These are phyloP conservation scores for Leishmania tropica DNA, from an alignment of 208 protist genomes.

Conservation along the genomic window DNA sequence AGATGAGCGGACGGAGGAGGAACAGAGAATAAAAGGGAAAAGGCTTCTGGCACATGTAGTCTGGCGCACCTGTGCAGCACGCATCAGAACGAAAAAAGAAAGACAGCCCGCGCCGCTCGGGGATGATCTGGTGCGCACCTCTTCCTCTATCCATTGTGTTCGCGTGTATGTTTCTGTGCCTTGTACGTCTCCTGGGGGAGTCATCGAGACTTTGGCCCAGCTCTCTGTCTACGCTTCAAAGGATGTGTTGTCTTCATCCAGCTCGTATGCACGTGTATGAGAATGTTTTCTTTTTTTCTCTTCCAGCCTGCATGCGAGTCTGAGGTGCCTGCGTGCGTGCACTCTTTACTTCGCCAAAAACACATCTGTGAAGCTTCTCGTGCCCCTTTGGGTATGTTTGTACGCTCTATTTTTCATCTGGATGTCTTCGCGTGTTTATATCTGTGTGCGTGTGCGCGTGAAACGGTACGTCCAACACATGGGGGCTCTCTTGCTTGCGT, in stretches of 20 bases:
- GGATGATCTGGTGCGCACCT: neutral
- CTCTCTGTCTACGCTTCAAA: neutral
- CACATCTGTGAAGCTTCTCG: no score
- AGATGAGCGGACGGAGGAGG: neutral
- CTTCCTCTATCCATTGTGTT: conserved; percentile 9
- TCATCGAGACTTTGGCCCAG: neutral
- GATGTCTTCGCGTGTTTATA: neutral
- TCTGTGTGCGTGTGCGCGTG: neutral
- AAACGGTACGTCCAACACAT: no score
- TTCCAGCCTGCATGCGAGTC: no score
- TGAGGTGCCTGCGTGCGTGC: no score
- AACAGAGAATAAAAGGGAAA: neutral
- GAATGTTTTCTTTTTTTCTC: neutral
- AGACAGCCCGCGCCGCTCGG: neutral
- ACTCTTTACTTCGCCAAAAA: no score
- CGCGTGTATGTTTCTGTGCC: neutral
- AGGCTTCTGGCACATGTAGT: neutral
- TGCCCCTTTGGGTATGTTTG: no score
- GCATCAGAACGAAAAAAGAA: neutral
- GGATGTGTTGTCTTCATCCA: neutral
- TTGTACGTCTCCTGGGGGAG: neutral
- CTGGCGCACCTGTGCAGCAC: neutral
- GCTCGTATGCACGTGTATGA: neutral
- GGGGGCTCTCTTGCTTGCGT: neutral
- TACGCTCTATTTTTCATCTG: neutral